Conservation (phyloP, 73 alveolate species). For the Breviolum minutum region DNA sequence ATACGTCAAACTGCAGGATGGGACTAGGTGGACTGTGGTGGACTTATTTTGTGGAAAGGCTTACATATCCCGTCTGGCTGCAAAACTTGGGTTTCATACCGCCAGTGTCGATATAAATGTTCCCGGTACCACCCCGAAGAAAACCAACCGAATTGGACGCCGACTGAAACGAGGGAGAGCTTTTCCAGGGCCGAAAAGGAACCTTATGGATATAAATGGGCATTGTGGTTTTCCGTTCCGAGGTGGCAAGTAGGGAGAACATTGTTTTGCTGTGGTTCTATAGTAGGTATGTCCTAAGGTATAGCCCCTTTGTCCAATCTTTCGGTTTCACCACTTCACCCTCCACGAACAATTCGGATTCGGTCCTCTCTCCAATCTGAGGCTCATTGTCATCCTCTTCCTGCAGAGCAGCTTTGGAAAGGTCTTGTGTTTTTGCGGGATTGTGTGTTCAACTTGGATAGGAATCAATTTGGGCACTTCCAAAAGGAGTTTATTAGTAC, state of each 20-base stretch:
- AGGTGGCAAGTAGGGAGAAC: neutral
- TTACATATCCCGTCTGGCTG: neutral
- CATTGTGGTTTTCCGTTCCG: neutral
- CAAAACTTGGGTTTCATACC: neutral
- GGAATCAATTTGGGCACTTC: neutral
- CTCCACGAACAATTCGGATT: neutral
- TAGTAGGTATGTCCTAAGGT: too few species aligned
- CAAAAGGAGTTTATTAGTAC: neutral
- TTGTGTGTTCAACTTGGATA: slow-evolving; percentile 1
- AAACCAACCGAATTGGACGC: neutral
- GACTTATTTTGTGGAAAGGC: slow-evolving; percentile 11
- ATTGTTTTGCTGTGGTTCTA: neutral
- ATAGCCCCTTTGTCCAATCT: too few species aligned
- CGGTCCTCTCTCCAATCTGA: neutral
- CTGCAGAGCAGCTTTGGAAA: neutral
- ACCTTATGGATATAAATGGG: neutral
- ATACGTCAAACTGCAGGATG: too few species aligned
- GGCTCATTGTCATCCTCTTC: slow-evolving; percentile 1
- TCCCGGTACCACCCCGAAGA: neutral
- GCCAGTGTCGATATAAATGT: neutral
- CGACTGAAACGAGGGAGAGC: neutral
- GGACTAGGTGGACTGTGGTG: neutral
- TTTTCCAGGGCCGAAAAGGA: slow-evolving; percentile 7
- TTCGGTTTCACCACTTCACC: neutral
- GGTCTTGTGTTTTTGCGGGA: neutral